Base-by-base conservation (phyloP, 202 grass and related monocot species). In the Carex arenaria region DNA sequence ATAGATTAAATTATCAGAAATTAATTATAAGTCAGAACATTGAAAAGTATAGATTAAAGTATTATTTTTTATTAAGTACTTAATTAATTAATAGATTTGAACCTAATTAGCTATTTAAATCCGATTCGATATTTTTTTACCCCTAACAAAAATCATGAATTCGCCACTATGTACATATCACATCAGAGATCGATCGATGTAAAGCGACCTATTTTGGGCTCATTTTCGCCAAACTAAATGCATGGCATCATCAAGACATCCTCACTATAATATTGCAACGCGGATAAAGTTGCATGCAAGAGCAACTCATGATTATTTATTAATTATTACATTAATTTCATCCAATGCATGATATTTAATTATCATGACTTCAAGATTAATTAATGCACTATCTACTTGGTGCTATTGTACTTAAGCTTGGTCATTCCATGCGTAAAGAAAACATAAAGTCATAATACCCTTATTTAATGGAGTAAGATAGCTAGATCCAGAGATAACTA, bases 401-500 rank as follows among this genome's bases (percentile, higher is more conserved):
- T 20, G 28, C 28, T 32, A 65, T 32, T 65, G 28, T 65, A 65
- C 30, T 38, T 38, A 17, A 47, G 45, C 32, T 65, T 65, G 63
- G 63, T 65, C 63, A 65, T 65, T 65, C 63, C 28, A 74, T 31
- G 71, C 71, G 71, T 75, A 75, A 26, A 53, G 70, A 53, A 30
- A 53, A 31, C 71, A 54, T 75, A 75, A 73, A 75, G 71, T 32
- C 17, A 5, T 30, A 30, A 74, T 52, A 53, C 45, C 20, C 43
- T 30, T 13, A 53, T 52, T 20, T 22, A 28, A 73, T 38, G 30
- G 14, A 67, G 14, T 38, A 67, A 67, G 26, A 28, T 28, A 64
- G 63, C 63, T 65, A 26, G 32, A 73, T 13, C 20, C 11, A 73
- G 20, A 73, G 43, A 32, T 56, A 54, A 34, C 7, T 55, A 53